A percentile compares a stretch with the other conserved stretches of the same genome.
Evolutionary conservation across 306 rosid species (phyloP).

Genomic region (Pyrus betulifolia): DNA sequence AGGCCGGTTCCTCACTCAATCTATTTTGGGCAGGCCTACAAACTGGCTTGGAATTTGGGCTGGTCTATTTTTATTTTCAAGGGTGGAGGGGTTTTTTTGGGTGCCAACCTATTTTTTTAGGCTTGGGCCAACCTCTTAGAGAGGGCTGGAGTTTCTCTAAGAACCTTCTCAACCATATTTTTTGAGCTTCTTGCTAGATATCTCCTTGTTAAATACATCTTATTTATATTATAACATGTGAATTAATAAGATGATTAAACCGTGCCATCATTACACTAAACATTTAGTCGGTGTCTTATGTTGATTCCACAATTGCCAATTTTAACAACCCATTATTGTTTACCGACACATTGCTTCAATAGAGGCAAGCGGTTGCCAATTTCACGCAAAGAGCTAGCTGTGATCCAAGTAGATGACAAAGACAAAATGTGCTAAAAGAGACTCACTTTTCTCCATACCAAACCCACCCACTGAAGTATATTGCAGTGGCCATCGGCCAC

Average conservation of each 20-base stretch:
- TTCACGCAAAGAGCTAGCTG: slow-evolving; percentile 1
- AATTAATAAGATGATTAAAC: not conserved
- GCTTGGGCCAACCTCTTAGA: too few species aligned
- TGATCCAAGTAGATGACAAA: not conserved
- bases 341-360: not conserved
- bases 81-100: too few species aligned
- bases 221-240: too few species aligned
- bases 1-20: too few species aligned
- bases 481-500: not conserved
- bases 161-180: too few species aligned
- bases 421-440: not conserved
- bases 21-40: too few species aligned
- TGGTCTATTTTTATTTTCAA: too few species aligned
- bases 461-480: not conserved
- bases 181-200: too few species aligned
- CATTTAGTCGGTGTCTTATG: not conserved
- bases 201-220: too few species aligned
- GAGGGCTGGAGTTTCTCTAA: too few species aligned
- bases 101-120: too few species aligned
- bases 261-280: not conserved
- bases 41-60: too few species aligned
- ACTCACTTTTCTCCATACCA: not conserved
- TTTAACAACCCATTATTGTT: not conserved
- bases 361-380: not conserved
- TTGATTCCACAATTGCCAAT: not conserved